These are phyloP conservation scores for Cyberlindnera mississippiensis DNA, from an alignment of 805 yeast species.

Conservation along the genomic window DNA sequence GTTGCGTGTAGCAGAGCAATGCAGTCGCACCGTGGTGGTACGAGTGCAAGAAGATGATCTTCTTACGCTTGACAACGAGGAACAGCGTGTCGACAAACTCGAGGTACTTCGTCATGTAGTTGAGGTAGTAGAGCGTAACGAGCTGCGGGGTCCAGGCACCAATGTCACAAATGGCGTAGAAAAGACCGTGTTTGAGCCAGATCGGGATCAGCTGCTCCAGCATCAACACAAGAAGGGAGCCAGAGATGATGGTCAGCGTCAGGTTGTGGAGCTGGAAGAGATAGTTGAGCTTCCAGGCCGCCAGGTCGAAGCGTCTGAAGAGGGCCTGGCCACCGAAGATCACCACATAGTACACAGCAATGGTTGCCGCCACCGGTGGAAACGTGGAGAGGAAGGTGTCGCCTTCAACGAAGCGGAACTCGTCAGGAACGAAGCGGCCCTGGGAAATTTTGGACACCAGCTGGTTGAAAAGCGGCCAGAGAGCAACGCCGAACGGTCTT, in stretches of 20 bases:
- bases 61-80: slow-evolving; percentile 87
- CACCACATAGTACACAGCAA: slow-evolving; percentile 68
- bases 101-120: slow-evolving; percentile 83
- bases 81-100: slow-evolving; percentile 91
- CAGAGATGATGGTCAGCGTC: slow-evolving; percentile 64
- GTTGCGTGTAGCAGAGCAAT: slow-evolving; percentile 86
- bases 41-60: slow-evolving; percentile 87
- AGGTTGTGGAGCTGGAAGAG: slow-evolving; percentile 86
- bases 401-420: slow-evolving; percentile 64
- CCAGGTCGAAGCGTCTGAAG: slow-evolving; percentile 39
- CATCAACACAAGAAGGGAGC: slow-evolving; percentile 60
- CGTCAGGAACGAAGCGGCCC: slow-evolving; percentile 58
- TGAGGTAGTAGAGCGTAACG: slow-evolving; percentile 82
- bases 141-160: slow-evolving; percentile 81
- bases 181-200: slow-evolving; percentile 66
- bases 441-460: slow-evolving; percentile 39
- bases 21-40: slow-evolving; percentile 99
- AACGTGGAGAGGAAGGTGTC: slow-evolving; percentile 66
- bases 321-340: slow-evolving; percentile 83
- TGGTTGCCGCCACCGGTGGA: slow-evolving; percentile 52
- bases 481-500: slow-evolving; percentile 72
- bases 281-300: slow-evolving; percentile 69
- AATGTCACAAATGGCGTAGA: slow-evolving; percentile 75
- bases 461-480: slow-evolving; percentile 62
- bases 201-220: slow-evolving; percentile 86